phyloP scores from a whole-genome alignment of 176 grass and related monocot species.

The Saccharum officinarum region DNA sequence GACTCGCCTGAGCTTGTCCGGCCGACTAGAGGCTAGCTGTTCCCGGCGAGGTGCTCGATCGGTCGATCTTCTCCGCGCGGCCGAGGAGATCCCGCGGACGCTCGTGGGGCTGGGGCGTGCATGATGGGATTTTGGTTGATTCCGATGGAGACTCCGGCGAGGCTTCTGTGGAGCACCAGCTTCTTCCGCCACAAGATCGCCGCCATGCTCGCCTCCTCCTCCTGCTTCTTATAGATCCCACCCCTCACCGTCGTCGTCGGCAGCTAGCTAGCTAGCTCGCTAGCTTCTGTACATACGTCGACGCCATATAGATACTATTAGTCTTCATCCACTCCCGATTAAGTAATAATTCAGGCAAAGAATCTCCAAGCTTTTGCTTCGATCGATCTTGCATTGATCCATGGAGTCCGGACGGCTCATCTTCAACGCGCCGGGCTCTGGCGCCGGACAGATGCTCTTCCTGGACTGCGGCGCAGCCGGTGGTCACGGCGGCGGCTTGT shows the following conservation, averaged over 20 bases:
- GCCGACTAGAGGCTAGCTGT: neutral
- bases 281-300: slow-evolving; percentile 40
- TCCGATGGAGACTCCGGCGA: slow-evolving; percentile 85
- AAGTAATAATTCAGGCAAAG: slow-evolving; percentile 21
- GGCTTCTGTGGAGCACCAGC: slow-evolving; percentile 96
- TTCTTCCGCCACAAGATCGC: slow-evolving; percentile 99
- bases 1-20: slow-evolving; percentile 35
- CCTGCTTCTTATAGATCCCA: slow-evolving; percentile 64
- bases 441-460: slow-evolving; percentile 67
- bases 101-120: slow-evolving; percentile 30
- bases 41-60: slow-evolving; percentile 26
- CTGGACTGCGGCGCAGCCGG: slow-evolving; percentile 54
- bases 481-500: slow-evolving; percentile 27
- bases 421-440: slow-evolving; percentile 63
- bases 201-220: slow-evolving; percentile 64
- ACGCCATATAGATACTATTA: neutral
- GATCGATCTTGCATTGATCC: neutral
- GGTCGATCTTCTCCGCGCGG: slow-evolving; percentile 27
- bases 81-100: slow-evolving; percentile 61
- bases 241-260: slow-evolving; percentile 14
- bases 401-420: slow-evolving; percentile 87
- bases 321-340: neutral
- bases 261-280: neutral
- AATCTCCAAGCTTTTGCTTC: slow-evolving; percentile 26
- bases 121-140: slow-evolving; percentile 84